phyloP scores from a whole-genome alignment of 768 basidiomycete genomes.

The Mycena vitilis region DNA sequence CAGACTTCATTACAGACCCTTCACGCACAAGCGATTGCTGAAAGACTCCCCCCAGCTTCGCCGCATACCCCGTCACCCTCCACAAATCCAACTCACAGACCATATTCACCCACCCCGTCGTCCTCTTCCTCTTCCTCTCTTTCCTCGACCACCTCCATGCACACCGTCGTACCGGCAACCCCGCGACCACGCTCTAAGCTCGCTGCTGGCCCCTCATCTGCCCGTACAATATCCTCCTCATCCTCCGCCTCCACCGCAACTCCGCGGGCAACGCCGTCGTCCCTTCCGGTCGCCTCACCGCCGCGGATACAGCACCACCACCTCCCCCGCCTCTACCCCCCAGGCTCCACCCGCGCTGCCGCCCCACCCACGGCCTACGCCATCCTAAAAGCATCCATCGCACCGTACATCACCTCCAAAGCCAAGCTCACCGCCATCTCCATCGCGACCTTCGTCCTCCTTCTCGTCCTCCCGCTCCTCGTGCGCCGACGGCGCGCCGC shows the following conservation, averaged over 20 bases:
- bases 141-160: conserved; percentile 77
- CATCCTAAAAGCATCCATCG: conserved; percentile 60
- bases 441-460: conserved; percentile 58
- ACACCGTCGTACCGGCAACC: conserved; percentile 72
- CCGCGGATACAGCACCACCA: conserved; percentile 23
- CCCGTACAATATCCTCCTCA: conserved; percentile 44
- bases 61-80: conserved; percentile 30
- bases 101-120: conserved; percentile 62
- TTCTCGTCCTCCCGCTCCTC: conserved; percentile 57
- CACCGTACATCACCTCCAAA: conserved; percentile 58
- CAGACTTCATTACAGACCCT: conserved; percentile 55
- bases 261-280: conserved; percentile 54
- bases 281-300: conserved; percentile 42
- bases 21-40: conserved; percentile 51
- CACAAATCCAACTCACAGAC: conserved; percentile 42
- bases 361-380: conserved; percentile 48
- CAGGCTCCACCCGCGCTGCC: conserved; percentile 38
- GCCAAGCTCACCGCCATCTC: conserved; percentile 53
- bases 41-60: conserved; percentile 43
- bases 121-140: conserved; percentile 76
- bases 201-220: conserved; percentile 37
- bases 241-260: conserved; percentile 51
- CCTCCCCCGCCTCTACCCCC: conserved; percentile 33
- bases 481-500: conserved; percentile 51
- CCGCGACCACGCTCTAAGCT: conserved; percentile 46